Conservation (phyloP, 2,329 filamentous ascomycete species). For the Fusarium piperis region DNA sequence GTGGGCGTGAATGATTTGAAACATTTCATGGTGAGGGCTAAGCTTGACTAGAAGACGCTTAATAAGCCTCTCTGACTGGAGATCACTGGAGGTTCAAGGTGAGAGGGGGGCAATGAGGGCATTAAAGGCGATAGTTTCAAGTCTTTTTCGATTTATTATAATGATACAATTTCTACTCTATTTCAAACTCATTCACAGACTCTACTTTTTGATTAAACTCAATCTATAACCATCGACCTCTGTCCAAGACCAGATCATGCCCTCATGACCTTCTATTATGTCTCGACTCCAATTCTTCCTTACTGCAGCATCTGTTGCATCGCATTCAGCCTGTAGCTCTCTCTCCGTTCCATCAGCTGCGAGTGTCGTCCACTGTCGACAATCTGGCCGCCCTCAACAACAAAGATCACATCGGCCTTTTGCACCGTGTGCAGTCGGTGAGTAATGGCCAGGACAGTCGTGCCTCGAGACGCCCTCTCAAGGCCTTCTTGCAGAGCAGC, state of each 20-base stretch:
- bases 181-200: background rate
- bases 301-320: constrained; percentile 58
- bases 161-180: background rate
- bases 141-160: background rate
- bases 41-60: constrained; percentile 8
- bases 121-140: background rate
- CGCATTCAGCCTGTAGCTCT: constrained; percentile 62
- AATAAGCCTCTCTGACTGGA: constrained; percentile 11
- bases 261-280: background rate
- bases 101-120: background rate
- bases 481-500: constrained; percentile 72
- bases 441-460: constrained; percentile 68
- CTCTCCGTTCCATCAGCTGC: constrained; percentile 62
- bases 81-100: background rate
- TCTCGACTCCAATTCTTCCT: background rate
- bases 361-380: constrained; percentile 62
- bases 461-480: constrained; percentile 62
- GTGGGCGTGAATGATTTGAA: background rate
- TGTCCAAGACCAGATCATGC: background rate
- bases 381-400: constrained; percentile 62
- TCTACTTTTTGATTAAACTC: background rate
- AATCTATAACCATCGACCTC: background rate
- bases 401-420: constrained; percentile 64
- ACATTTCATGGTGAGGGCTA: background rate
- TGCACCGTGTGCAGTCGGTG: constrained; percentile 66